These are phyloP conservation scores for Tetracentron sinense DNA, from an alignment of 164 flowering plant genomes.

Conservation along the genomic window DNA sequence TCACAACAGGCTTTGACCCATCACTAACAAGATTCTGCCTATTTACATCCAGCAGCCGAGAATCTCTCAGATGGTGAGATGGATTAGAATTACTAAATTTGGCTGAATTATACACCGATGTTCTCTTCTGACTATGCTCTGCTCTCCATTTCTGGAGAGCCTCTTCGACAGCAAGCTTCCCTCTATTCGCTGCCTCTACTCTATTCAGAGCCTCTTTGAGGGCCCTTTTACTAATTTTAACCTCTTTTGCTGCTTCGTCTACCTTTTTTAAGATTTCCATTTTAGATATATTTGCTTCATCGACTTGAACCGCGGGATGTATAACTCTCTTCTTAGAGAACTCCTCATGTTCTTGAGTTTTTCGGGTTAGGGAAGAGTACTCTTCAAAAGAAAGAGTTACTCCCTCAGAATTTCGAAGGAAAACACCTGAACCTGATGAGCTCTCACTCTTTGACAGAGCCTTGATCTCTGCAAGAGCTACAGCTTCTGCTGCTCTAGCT, in stretches of 20 bases:
- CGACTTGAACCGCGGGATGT: constrained; percentile 55
- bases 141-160: constrained; percentile 85
- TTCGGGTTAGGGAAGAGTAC: constrained; percentile 49
- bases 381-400: constrained; percentile 75
- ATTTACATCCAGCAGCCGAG: constrained; percentile 49
- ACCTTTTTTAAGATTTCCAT: constrained; percentile 55
- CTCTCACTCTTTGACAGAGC: constrained; percentile 41
- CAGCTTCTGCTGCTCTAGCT: constrained; percentile 75
- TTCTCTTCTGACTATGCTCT: constrained; percentile 66
- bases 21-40: constrained; percentile 43
- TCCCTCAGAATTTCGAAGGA: constrained; percentile 25
- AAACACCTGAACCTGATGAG: constrained; percentile 18
- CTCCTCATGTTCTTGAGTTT: constrained; percentile 67
- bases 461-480: constrained; percentile 74
- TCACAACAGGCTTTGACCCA: constrained; percentile 44
- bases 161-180: constrained; percentile 79
- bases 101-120: constrained; percentile 47
- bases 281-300: constrained; percentile 65
- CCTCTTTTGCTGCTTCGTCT: constrained; percentile 78
- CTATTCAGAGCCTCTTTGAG: constrained; percentile 68
- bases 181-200: constrained; percentile 76
- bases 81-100: constrained; percentile 69
- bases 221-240: constrained; percentile 61
- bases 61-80: constrained; percentile 49
- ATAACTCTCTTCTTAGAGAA: constrained; percentile 41